Base-by-base conservation (phyloP, 2,329 filamentous ascomycete genomes). In the Neofusicoccum umdonicola region DNA sequence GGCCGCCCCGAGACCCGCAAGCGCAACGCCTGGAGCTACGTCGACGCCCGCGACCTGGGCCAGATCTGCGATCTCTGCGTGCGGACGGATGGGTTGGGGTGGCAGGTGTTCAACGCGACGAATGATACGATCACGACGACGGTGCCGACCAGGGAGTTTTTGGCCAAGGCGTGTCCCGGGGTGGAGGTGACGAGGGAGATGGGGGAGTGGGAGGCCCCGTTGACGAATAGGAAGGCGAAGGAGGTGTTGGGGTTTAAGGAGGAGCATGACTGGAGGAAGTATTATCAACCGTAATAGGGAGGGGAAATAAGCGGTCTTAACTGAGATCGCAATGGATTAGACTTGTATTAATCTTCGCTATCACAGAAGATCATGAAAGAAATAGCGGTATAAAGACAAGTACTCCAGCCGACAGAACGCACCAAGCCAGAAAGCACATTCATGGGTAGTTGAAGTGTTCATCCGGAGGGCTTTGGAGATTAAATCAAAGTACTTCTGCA, bases 61-160 rank as follows among this genome's bases (percentile, higher is more conserved):
- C 84, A 86, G 72, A 88, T 89, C 64, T 88, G 84, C 70, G 78
- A 87, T 67, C 69, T 84, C 8, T 81, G 79, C 17, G 78, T 88
- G 4, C 68, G 80, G 66, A 84, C 82, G 68, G 79, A 81, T 69
- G 85, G 84, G 0, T 69, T 89, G 9, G 86, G 86, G 0, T 89
- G 87, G 68, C 85, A 88, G 70, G 76, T 88, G 0, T 89, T 88
- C 74, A 89, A 89, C 70, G 86, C 85, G 1, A 87, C 85, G 0
- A 89, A 89, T 69, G 82, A 87, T 69, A 84, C 80, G 2, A 88
- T 88, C 56, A 88, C 86, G 0, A 83, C 83, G 3, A 80, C 77
- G 8, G 72, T 78, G 22, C 81, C 83, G 0, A 87, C 85, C 0
- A 76, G 75, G 48, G 78, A 84, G 64, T 85, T 87, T 65, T 69